Evolutionary conservation across 345 rosid species (phyloP).

Genomic region (Sapria himalayana): DNA sequence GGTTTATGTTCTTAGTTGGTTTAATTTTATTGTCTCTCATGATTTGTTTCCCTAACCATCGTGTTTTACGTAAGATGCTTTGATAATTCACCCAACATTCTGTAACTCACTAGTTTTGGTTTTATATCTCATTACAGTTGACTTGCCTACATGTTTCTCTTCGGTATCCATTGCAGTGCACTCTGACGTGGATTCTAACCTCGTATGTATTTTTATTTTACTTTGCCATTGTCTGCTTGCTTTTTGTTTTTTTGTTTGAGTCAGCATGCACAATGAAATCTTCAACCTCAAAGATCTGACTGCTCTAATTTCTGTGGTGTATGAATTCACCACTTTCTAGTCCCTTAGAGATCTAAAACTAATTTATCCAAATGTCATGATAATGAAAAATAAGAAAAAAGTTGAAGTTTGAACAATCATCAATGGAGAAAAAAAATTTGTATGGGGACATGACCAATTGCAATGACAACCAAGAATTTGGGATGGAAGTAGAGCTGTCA

Average conservation of each 20-base stretch:
- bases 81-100: constrained; percentile 1
- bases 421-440: too few relatives aligned
- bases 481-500: too few relatives aligned
- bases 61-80: constrained; percentile 3
- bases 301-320: neutral
- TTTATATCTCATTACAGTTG: constrained; percentile 35
- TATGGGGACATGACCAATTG: too few relatives aligned
- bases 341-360: neutral
- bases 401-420: too few relatives aligned
- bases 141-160: constrained; percentile 86
- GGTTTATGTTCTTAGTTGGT: neutral
- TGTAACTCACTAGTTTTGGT: constrained; percentile 5
- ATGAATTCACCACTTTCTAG: neutral
- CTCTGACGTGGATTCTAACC: constrained; percentile 59
- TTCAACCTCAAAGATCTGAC: neutral
- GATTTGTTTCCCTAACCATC: neutral
- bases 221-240: neutral
- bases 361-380: neutral
- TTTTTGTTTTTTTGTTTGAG: neutral
- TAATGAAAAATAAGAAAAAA: neutral
- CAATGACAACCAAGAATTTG: too few relatives aligned
- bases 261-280: neutral
- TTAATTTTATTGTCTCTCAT: neutral
- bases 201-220: constrained; percentile 35
- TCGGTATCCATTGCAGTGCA: constrained; percentile 47